These are phyloP conservation scores for Metroxylon sagu DNA, from an alignment of 176 grass and related monocot genomes.

Conservation along the genomic window DNA sequence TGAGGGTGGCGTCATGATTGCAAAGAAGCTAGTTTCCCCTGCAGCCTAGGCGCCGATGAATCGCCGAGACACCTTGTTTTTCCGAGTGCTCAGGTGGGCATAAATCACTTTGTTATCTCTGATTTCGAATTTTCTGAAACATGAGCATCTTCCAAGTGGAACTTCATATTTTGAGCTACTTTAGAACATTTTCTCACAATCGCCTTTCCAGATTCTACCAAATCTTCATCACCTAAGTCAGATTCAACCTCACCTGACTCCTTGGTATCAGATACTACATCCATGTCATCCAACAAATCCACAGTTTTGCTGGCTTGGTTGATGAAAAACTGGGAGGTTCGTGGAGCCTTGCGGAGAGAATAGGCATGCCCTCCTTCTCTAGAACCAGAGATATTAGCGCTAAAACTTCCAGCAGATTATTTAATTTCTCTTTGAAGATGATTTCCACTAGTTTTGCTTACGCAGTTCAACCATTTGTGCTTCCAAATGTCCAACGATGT, in stretches of 20 bases:
- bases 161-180: constrained; percentile 28
- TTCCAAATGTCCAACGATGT: constrained; percentile 50
- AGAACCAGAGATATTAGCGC: neutral
- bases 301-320: constrained; percentile 12
- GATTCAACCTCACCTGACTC: constrained; percentile 34
- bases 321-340: constrained; percentile 27
- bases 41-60: too few relatives aligned
- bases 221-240: constrained; percentile 38
- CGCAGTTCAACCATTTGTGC: constrained; percentile 42
- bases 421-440: constrained; percentile 45
- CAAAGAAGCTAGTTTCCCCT: too few relatives aligned
- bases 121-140: constrained; percentile 14
- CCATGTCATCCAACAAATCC: constrained; percentile 66
- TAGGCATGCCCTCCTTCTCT: constrained; percentile 18
- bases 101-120: too few relatives aligned
- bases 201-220: constrained; percentile 33
- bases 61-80: too few relatives aligned
- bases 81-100: too few relatives aligned
- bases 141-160: neutral
- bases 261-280: constrained; percentile 73
- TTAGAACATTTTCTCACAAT: constrained; percentile 9
- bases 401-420: constrained; percentile 24
- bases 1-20: too few relatives aligned
- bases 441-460: constrained; percentile 58
- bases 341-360: constrained; percentile 27